Evolutionary conservation across 495 filamentous ascomycete genomes (phyloP).

Genomic region (Aspergillus indologenus): DNA sequence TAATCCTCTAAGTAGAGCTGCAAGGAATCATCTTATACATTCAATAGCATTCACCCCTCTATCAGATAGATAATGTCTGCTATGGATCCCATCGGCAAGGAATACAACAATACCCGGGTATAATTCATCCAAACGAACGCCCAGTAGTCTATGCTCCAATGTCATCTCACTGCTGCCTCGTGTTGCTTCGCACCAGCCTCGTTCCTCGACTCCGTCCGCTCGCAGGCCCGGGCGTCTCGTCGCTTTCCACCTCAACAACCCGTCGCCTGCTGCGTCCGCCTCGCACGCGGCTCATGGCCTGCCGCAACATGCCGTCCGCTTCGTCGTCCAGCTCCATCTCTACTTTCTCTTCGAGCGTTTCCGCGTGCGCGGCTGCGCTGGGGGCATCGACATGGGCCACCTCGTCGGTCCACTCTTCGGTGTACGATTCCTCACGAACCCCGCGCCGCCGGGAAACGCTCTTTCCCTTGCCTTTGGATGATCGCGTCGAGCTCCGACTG

Average conservation of each 20-base stretch:
- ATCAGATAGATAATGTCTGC: constrained; percentile 1
- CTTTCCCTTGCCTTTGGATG: constrained; percentile 29
- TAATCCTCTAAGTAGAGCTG: too few relatives aligned
- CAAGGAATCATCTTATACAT: too few relatives aligned
- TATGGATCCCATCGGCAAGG: not conserved
- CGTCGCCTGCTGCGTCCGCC: constrained; percentile 26
- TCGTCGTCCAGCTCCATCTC: constrained; percentile 45
- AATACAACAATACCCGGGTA: constrained; percentile 2
- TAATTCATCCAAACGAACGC: constrained; percentile 6
- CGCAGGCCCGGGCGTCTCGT: constrained; percentile 22
- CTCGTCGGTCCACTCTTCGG: constrained; percentile 40
- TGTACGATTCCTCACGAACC: constrained; percentile 20
- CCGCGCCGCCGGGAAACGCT: constrained; percentile 22
- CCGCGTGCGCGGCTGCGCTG: constrained; percentile 7
- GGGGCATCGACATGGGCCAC: constrained; percentile 28
- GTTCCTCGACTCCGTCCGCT: constrained; percentile 21
- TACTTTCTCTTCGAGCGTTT: constrained; percentile 32
- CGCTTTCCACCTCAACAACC: constrained; percentile 14
- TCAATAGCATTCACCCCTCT: too few relatives aligned
- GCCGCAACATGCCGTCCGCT: constrained; percentile 36
- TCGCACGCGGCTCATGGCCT: constrained; percentile 37
- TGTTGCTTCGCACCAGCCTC: constrained; percentile 26
- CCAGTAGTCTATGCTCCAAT: constrained; percentile 7
- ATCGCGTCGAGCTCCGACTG: constrained; percentile 22
- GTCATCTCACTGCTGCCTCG: constrained; percentile 17